phyloP scores from a whole-genome alignment of 1,284 basidiomycete genomes.

The Xerocomus amazonicus region DNA sequence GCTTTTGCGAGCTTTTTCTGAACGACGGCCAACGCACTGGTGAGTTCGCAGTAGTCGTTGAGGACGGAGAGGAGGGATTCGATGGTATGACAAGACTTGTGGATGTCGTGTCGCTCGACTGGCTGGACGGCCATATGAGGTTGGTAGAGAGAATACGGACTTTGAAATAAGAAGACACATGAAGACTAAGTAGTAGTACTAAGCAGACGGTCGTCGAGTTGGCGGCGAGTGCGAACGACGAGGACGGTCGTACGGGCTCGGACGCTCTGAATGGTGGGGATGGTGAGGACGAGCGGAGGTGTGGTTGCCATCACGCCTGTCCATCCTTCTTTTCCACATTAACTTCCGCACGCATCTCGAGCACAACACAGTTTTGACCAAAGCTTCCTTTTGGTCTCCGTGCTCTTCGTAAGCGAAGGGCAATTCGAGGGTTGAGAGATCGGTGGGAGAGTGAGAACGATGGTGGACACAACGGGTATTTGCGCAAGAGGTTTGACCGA shows the following conservation, averaged over 20 bases:
- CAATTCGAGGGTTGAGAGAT: conserved; percentile 71
- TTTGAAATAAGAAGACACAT: conserved; percentile 16
- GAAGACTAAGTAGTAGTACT: no score
- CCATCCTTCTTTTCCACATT: conserved; percentile 77
- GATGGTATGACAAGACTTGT: conserved; percentile 74
- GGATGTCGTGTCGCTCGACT: conserved; percentile 63
- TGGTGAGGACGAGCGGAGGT: not conserved
- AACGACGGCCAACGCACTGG: conserved; percentile 53
- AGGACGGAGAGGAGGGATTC: conserved; percentile 63
- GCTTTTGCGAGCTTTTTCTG: conserved; percentile 75
- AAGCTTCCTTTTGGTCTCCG: conserved; percentile 68
- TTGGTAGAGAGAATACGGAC: conserved; percentile 16
- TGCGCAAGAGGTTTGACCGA: conserved; percentile 83
- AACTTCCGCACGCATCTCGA: conserved; percentile 75
- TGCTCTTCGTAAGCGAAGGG: conserved; percentile 86
- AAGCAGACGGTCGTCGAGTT: no score
- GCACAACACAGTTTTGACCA: conserved; percentile 89
- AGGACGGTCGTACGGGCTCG: no score
- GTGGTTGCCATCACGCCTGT: conserved; percentile 41
- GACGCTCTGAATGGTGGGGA: not conserved
- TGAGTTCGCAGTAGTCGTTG: conserved; percentile 71
- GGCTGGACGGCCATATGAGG: conserved; percentile 14
- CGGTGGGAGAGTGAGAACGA: conserved; percentile 1
- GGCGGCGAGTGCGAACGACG: no score
- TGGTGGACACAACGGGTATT: conserved; percentile 67